Conservation (phyloP, 2,329 filamentous ascomycete genomes). For the Pseudofabraea citricarpa region DNA sequence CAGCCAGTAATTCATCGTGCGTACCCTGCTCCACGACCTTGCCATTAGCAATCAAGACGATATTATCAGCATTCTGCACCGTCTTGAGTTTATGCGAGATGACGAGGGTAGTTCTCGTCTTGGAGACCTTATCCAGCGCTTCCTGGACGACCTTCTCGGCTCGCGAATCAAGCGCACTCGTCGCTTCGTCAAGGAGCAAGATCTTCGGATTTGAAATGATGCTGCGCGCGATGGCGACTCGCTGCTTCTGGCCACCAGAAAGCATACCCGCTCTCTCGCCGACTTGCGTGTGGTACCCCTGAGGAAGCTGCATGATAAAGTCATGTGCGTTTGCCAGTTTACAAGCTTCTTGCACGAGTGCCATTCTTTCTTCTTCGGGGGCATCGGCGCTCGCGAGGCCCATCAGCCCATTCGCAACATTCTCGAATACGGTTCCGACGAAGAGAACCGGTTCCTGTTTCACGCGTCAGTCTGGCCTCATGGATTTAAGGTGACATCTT, state of each 20-base stretch:
- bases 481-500: no score
- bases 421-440: constrained; percentile 72
- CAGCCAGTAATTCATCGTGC: constrained; percentile 51
- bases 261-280: constrained; percentile 86
- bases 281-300: constrained; percentile 85
- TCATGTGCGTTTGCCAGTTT: constrained; percentile 88
- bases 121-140: constrained; percentile 75
- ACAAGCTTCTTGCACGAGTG: constrained; percentile 72
- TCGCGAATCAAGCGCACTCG: constrained; percentile 83
- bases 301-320: constrained; percentile 73
- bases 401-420: constrained; percentile 83
- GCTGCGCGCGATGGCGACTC: constrained; percentile 84
- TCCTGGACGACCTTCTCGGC: constrained; percentile 89
- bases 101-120: constrained; percentile 84
- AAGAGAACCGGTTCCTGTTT: constrained; percentile 60
- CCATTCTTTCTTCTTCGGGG: constrained; percentile 59
- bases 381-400: constrained; percentile 69
- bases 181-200: constrained; percentile 86
- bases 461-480: no score
- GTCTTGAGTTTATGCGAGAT: constrained; percentile 91
- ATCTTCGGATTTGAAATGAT: constrained; percentile 85
- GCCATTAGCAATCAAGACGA: constrained; percentile 81
- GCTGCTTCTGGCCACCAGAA: constrained; percentile 89
- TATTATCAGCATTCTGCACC: constrained; percentile 87
- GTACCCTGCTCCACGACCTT: constrained; percentile 82